Conservation (phyloP, 768 basidiomycete genomes). For the Tricholoma bakamatsutake region DNA sequence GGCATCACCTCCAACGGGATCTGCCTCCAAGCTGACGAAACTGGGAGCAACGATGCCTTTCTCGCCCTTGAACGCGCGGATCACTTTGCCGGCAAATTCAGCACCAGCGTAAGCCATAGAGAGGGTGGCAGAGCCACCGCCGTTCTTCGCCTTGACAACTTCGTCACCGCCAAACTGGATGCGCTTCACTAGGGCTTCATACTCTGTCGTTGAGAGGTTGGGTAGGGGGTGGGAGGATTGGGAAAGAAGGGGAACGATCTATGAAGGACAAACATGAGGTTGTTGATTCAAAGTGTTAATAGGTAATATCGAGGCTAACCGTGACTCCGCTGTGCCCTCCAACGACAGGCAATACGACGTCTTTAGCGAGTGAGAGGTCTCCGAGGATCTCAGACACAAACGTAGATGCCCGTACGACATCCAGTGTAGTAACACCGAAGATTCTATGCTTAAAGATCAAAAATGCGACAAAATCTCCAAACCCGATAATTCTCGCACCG, state of each 20-base stretch:
- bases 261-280: not conserved
- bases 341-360: conserved; percentile 80
- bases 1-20: conserved; percentile 63
- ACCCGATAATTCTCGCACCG: conserved; percentile 40
- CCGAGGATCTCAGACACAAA: conserved; percentile 81
- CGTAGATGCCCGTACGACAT: conserved; percentile 96
- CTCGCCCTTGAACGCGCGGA: conserved; percentile 84
- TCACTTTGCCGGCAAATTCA: conserved; percentile 78
- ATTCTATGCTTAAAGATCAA: conserved; percentile 42
- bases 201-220: conserved; percentile 36
- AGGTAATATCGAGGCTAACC: conserved; percentile 32
- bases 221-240: conserved; percentile 81
- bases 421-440: conserved; percentile 97
- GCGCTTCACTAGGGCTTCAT: conserved; percentile 67
- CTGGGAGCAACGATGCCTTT: conserved; percentile 81
- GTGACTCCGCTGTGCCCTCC: conserved; percentile 95
- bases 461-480: not conserved
- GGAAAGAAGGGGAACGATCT: conserved; percentile 93
- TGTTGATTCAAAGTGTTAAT: not conserved
- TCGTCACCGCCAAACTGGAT: conserved; percentile 97
- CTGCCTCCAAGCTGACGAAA: conserved; percentile 76
- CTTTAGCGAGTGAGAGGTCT: conserved; percentile 52
- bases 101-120: conserved; percentile 96
- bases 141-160: conserved; percentile 97
- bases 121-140: conserved; percentile 90